Evolutionary conservation across 2,329 filamentous ascomycete genomes (phyloP).

Genomic region (Pyrenochaeta sp.): DNA sequence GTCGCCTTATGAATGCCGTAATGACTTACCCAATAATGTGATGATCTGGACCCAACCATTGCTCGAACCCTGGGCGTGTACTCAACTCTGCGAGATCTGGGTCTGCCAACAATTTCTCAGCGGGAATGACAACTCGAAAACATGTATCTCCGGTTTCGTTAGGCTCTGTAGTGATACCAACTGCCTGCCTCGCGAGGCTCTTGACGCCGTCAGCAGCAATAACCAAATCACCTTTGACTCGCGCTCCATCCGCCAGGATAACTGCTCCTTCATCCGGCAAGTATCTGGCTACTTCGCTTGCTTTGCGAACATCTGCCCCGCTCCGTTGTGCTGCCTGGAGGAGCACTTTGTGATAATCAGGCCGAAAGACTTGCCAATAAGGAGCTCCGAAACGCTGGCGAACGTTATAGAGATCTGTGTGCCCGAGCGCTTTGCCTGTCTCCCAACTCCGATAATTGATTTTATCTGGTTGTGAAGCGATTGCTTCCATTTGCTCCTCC

Average conservation of each 20-base stretch:
- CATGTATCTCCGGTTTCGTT: constrained; percentile 6
- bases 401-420: not conserved
- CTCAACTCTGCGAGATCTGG: constrained; percentile 7
- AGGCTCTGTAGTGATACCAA: not conserved
- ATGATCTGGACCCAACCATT: constrained; percentile 46
- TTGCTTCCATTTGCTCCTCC: not conserved
- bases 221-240: not conserved
- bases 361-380: constrained; percentile 5
- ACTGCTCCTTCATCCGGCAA: not conserved
- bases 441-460: constrained; percentile 2
- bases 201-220: not conserved
- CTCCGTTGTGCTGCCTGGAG: not conserved
- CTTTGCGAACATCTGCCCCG: not conserved
- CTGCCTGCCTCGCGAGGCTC: not conserved
- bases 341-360: constrained; percentile 2
- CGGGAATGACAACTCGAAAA: constrained; percentile 1
- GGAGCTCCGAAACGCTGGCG: not conserved
- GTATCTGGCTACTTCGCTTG: not conserved
- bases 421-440: not conserved
- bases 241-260: not conserved
- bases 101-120: constrained; percentile 53
- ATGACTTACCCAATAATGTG: constrained; percentile 55
- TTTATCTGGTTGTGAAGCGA: not conserved
- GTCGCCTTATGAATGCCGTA: constrained; percentile 57
- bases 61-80: constrained; percentile 6